Conservation (phyloP, 306 rosid genomes). For the Abrus precatorius region DNA sequence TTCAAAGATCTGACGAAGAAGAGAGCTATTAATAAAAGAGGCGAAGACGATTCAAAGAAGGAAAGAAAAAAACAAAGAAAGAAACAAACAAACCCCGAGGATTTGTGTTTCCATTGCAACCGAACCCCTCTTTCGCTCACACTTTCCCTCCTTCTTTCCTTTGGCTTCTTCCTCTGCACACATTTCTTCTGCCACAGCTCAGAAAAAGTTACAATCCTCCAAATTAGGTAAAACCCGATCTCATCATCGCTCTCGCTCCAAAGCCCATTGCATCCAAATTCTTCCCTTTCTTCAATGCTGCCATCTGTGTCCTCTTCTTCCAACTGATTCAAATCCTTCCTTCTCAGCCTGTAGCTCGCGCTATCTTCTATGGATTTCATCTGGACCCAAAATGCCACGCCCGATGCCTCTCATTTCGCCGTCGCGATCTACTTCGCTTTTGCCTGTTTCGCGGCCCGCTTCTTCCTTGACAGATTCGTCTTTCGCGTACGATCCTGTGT, state of each 20-base stretch:
- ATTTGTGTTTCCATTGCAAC: conserved; percentile 35
- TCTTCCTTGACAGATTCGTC: conserved; percentile 77
- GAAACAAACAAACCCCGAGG: conserved; percentile 23
- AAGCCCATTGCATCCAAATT: conserved; percentile 31
- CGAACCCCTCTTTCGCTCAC: conserved; percentile 1
- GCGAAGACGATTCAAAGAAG: not conserved
- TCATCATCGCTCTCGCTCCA: not conserved
- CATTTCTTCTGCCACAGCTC: conserved; percentile 10
- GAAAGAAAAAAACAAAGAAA: not conserved
- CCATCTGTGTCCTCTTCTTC: conserved; percentile 29
- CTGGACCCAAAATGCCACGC: conserved; percentile 55
- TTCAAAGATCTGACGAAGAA: not conserved
- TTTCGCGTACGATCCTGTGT: conserved; percentile 70
- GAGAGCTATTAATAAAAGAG: conserved; percentile 25
- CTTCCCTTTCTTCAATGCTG: conserved; percentile 30
- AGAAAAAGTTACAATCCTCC: conserved; percentile 7
- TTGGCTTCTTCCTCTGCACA: conserved; percentile 10
- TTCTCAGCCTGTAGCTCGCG: conserved; percentile 37
- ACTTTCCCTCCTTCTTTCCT: conserved; percentile 39
- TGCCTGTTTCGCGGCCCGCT: conserved; percentile 60
- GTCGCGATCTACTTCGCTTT: conserved; percentile 73
- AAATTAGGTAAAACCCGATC: conserved; percentile 52
- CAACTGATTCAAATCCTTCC: conserved; percentile 49
- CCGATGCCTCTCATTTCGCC: conserved; percentile 64
- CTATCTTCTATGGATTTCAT: conserved; percentile 61